phyloP scores from a whole-genome alignment of 2,329 filamentous ascomycete genomes.

The Penicillium concentricum region DNA sequence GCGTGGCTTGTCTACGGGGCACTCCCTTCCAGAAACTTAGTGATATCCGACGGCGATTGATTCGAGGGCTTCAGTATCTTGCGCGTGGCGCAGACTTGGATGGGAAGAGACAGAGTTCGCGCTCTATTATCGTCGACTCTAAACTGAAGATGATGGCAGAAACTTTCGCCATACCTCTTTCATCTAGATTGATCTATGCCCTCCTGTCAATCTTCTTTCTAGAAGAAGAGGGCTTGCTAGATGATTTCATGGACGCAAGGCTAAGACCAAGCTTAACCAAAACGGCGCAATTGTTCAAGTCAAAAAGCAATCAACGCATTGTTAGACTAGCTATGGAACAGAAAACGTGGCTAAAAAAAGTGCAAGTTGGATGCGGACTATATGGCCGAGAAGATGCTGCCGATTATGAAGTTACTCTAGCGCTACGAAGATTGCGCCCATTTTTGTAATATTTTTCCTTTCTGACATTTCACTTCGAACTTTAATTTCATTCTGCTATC shows the following conservation, averaged over 20 bases:
- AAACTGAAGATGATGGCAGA: not conserved
- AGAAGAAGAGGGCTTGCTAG: not conserved
- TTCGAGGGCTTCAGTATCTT: not conserved
- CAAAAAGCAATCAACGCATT: not conserved
- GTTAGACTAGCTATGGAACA: not conserved
- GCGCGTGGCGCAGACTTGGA: not conserved
- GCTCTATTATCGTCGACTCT: not conserved
- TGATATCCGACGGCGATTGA: not conserved
- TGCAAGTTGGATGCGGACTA: not conserved
- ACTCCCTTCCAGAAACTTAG: not conserved
- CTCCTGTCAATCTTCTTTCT: not conserved
- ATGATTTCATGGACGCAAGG: not conserved
- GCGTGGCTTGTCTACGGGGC: not conserved
- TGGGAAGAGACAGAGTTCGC: not conserved
- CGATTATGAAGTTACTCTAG: not conserved
- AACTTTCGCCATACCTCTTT: not conserved
- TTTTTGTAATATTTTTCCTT: not conserved
- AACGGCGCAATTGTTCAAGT: not conserved
- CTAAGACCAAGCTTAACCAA: not conserved
- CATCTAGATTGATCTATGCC: not conserved
- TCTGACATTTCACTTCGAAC: not conserved
- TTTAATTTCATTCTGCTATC: slow-evolving; percentile 20
- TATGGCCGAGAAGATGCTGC: not conserved
- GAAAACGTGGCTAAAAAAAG: not conserved
- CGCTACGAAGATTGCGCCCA: not conserved